These are phyloP conservation scores for Boletus calvinii DNA, from an alignment of 1,284 basidiomycete species.

Conservation along the genomic window DNA sequence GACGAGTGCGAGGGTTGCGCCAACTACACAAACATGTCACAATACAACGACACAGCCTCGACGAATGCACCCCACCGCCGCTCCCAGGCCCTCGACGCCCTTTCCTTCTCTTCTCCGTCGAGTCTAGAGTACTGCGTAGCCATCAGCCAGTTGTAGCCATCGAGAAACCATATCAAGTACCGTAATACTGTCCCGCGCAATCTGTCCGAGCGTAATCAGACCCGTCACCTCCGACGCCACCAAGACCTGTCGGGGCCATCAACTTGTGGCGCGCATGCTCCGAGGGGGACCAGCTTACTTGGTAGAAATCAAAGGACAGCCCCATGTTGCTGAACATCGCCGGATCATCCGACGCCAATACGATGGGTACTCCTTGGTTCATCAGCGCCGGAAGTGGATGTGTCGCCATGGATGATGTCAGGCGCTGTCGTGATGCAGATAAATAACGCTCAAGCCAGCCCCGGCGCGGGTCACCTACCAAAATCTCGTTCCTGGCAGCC, in stretches of 20 bases:
- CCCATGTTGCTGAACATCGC: too few relatives aligned
- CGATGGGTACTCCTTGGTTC: too few relatives aligned
- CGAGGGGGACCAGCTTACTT: too few relatives aligned
- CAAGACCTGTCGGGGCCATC: slow-evolving; percentile 45
- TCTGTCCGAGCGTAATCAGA: slow-evolving; percentile 52
- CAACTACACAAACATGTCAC: slow-evolving; percentile 23
- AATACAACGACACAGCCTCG: slow-evolving; percentile 33
- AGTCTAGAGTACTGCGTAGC: slow-evolving; percentile 51
- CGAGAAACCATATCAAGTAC: slow-evolving; percentile 34
- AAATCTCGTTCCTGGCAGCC: too few relatives aligned
- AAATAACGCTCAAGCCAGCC: too few relatives aligned
- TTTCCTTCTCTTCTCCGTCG: slow-evolving; percentile 44
- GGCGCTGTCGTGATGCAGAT: too few relatives aligned
- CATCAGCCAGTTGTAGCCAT: neutral
- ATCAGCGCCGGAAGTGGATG: too few relatives aligned
- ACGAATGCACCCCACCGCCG: slow-evolving; percentile 52
- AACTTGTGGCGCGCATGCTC: too few relatives aligned
- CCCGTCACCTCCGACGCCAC: slow-evolving; percentile 65
- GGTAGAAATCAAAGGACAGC: too few relatives aligned
- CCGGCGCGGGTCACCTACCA: too few relatives aligned
- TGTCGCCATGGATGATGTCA: too few relatives aligned
- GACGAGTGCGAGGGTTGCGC: slow-evolving; percentile 5
- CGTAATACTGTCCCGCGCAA: slow-evolving; percentile 63
- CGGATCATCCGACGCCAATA: too few relatives aligned
- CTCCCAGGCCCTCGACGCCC: slow-evolving; percentile 48